A percentile compares a stretch with the other conserved stretches of the same genome.
phyloP scores from a whole-genome alignment of 345 rosid species.

The Anacardium occidentale region DNA sequence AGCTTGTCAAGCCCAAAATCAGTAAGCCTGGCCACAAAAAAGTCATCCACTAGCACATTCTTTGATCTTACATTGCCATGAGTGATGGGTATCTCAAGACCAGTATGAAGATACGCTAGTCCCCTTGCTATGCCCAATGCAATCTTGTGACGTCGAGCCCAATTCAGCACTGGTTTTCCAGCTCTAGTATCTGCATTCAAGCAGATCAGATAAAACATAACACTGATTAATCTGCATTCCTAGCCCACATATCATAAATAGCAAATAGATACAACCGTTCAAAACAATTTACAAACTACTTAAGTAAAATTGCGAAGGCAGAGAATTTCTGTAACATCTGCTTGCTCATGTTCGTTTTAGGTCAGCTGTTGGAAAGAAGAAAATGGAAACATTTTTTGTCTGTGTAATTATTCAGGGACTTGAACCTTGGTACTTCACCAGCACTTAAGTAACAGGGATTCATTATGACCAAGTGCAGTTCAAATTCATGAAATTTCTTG shows the following conservation, averaged over 20 bases:
- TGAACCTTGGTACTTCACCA: not conserved
- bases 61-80: constrained; percentile 89
- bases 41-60: constrained; percentile 91
- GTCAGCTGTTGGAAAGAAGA: not conserved
- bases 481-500: not conserved
- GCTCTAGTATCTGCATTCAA: constrained; percentile 59
- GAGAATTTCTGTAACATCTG: not conserved
- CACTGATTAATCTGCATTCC: not conserved
- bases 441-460: not conserved
- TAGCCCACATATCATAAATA: not conserved
- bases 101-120: constrained; percentile 77
- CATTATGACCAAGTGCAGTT: not conserved
- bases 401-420: not conserved
- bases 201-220: constrained; percentile 10
- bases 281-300: not conserved
- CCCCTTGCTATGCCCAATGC: constrained; percentile 90
- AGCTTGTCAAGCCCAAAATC: constrained; percentile 93
- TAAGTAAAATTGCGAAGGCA: not conserved
- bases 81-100: constrained; percentile 74
- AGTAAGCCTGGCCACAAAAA: constrained; percentile 74
- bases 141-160: constrained; percentile 97
- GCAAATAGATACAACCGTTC: not conserved
- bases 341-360: not conserved
- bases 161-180: constrained; percentile 77
- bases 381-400: not conserved